A percentile compares a stretch with the other conserved stretches of the same genome.
Evolutionary conservation across 371 early-diverging fungal genomes (phyloP).

Genomic region (Furculomyces boomerangus): DNA sequence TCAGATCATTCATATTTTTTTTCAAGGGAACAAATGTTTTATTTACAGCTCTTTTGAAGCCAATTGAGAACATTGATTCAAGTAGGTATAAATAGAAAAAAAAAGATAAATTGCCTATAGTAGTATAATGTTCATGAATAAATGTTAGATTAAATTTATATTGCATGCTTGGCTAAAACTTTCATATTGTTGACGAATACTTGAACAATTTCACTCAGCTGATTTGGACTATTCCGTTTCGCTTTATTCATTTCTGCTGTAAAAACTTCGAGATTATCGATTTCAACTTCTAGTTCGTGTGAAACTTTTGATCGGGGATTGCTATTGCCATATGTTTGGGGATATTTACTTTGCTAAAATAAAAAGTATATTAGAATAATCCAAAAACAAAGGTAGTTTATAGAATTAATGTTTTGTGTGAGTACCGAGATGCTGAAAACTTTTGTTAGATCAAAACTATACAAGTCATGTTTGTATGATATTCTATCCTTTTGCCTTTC

Average conservation of each 20-base stretch:
- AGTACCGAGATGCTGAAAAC: conserved; percentile 25
- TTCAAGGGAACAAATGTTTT: too few relatives aligned
- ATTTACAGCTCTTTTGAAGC: too few relatives aligned
- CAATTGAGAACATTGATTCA: too few relatives aligned
- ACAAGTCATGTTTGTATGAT: conserved; percentile 49
- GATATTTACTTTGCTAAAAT: conserved; percentile 10
- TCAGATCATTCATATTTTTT: too few relatives aligned
- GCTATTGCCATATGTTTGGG: conserved; percentile 13
- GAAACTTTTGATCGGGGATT: conserved; percentile 14
- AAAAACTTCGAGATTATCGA: conserved; percentile 11
- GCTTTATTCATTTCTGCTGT: conserved; percentile 17
- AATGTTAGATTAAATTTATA: too few relatives aligned
- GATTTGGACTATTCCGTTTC: conserved; percentile 12
- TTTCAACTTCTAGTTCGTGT: conserved; percentile 25
- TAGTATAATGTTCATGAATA: too few relatives aligned
- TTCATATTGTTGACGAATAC: conserved; percentile 21
- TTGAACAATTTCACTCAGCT: conserved; percentile 21
- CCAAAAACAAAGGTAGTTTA: background rate
- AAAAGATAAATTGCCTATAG: too few relatives aligned
- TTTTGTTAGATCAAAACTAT: conserved; percentile 56
- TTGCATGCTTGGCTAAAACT: conserved; percentile 14
- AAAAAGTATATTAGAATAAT: background rate
- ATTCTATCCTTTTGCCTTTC: conserved; percentile 56
- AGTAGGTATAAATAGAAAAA: too few relatives aligned
- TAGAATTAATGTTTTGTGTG: background rate